Conservation (phyloP, 192 early-diverging fungal species). For the Funneliformis mosseae region DNA sequence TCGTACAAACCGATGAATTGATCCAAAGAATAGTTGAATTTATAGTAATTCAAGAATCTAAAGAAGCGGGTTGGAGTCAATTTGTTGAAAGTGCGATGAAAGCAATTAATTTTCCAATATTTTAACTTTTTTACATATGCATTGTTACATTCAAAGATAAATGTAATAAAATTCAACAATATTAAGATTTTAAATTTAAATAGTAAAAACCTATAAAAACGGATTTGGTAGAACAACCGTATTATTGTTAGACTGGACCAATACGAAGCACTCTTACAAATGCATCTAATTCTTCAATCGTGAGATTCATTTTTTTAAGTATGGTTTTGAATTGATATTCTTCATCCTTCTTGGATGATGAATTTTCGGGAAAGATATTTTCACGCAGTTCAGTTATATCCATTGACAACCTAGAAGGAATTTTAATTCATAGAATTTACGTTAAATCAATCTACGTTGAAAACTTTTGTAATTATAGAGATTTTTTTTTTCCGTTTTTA, state of each 20-base stretch:
- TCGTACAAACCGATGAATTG: slow-evolving; percentile 38
- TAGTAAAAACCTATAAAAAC: no score
- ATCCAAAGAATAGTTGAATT: slow-evolving; percentile 40
- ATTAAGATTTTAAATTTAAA: no score
- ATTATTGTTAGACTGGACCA: slow-evolving; percentile 26
- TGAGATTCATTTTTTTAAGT: slow-evolving; percentile 39
- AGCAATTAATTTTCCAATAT: background rate
- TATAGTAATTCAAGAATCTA: slow-evolving; percentile 23
- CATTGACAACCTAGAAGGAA: slow-evolving; percentile 12
- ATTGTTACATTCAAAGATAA: no score
- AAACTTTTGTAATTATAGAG: background rate
- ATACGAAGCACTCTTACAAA: slow-evolving; percentile 44
- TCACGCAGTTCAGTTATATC: slow-evolving; percentile 14
- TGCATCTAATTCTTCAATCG: slow-evolving; percentile 44
- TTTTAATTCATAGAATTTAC: background rate
- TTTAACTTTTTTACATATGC: background rate
- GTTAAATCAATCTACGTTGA: background rate
- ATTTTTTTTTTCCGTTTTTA: background rate
- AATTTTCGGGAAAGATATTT: slow-evolving; percentile 23
- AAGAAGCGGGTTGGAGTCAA: background rate
- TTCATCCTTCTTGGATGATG: background rate
- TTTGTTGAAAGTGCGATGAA: background rate
- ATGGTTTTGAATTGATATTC: slow-evolving; percentile 35
- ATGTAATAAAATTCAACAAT: no score
- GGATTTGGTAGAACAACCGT: no score